A percentile compares a stretch with the other conserved stretches of the same genome.
These are phyloP conservation scores for Collybiopsis confluens DNA, from an alignment of 768 basidiomycete species.

Conservation along the genomic window DNA sequence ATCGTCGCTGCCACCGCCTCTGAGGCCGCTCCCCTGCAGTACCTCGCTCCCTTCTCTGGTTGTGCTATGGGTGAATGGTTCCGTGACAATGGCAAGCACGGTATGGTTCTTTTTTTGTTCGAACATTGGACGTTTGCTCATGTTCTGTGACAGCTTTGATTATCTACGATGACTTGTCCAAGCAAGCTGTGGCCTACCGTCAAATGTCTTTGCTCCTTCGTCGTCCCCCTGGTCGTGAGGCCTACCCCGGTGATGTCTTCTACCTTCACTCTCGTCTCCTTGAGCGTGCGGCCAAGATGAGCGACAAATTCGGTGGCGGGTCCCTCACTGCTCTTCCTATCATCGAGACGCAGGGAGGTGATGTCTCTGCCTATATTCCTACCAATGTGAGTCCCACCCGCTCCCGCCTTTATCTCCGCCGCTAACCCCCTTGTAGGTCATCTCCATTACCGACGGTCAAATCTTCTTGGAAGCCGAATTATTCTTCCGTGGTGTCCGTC, in stretches of 20 bases:
- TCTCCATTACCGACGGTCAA: conserved; percentile 99
- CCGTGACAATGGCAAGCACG: conserved; percentile 99
- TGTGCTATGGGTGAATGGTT: conserved; percentile 99
- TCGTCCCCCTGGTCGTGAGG: conserved; percentile 99
- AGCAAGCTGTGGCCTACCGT: conserved; percentile 99
- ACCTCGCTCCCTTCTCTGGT: conserved; percentile 99
- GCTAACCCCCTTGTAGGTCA: conserved; percentile 57
- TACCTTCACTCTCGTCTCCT: conserved; percentile 99
- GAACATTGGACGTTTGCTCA: conserved; percentile 5
- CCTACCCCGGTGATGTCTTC: conserved; percentile 99
- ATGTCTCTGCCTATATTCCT: conserved; percentile 99
- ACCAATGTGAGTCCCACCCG: conserved; percentile 59
- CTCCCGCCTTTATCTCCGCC: background rate
- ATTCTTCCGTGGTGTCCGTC: conserved; percentile 99
- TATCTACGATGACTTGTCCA: conserved; percentile 99
- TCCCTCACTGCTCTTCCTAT: conserved; percentile 98
- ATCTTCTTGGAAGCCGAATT: conserved; percentile 99
- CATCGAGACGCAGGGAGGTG: conserved; percentile 99
- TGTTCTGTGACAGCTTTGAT: conserved; percentile 60
- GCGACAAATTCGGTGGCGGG: conserved; percentile 97
- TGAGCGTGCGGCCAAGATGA: conserved; percentile 99
- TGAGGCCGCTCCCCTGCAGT: conserved; percentile 98
- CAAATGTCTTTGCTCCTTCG: conserved; percentile 99
- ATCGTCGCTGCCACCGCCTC: conserved; percentile 99
- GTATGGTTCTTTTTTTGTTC: conserved; percentile 34